Evolutionary conservation across 2,329 filamentous ascomycete genomes (phyloP).

Genomic region (Colletotrichum euphorbiae): DNA sequence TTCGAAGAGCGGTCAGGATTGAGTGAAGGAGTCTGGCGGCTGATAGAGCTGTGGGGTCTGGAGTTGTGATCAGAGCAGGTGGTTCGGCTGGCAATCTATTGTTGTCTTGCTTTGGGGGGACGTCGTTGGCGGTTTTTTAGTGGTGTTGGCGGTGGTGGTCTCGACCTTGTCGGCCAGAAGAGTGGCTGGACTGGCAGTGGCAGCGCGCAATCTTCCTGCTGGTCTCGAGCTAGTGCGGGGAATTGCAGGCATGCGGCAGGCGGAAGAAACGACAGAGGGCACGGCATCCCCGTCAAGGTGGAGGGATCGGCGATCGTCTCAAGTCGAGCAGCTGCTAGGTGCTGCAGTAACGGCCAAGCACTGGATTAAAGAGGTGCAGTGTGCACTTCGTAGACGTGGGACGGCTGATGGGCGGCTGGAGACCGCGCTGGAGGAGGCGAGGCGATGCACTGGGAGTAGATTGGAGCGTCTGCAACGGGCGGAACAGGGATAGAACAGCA

Average conservation of each 20-base stretch:
- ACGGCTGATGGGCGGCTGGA: neutral
- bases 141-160: constrained; percentile 19
- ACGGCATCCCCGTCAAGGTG: constrained; percentile 31
- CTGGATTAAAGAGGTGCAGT: neutral
- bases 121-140: neutral
- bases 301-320: constrained; percentile 38
- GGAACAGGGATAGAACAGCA: constrained; percentile 16
- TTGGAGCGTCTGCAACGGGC: constrained; percentile 1
- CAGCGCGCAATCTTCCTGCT: constrained; percentile 29
- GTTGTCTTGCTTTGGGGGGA: constrained; percentile 7
- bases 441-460: neutral
- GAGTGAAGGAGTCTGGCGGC: constrained; percentile 5
- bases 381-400: neutral
- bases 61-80: neutral
- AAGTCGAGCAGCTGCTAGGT: constrained; percentile 20
- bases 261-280: constrained; percentile 16
- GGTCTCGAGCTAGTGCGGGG: constrained; percentile 37
- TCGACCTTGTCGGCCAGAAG: constrained; percentile 19
- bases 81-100: constrained; percentile 11
- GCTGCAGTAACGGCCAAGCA: neutral
- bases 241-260: constrained; percentile 32
- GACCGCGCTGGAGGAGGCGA: constrained; percentile 1
- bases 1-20: neutral
- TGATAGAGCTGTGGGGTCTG: neutral
- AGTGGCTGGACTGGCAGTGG: constrained; percentile 20